A percentile compares a stretch with the other conserved stretches of the same genome.
phyloP scores from a whole-genome alignment of 2,329 filamentous ascomycete genomes.

The Anthostomella pinea region DNA sequence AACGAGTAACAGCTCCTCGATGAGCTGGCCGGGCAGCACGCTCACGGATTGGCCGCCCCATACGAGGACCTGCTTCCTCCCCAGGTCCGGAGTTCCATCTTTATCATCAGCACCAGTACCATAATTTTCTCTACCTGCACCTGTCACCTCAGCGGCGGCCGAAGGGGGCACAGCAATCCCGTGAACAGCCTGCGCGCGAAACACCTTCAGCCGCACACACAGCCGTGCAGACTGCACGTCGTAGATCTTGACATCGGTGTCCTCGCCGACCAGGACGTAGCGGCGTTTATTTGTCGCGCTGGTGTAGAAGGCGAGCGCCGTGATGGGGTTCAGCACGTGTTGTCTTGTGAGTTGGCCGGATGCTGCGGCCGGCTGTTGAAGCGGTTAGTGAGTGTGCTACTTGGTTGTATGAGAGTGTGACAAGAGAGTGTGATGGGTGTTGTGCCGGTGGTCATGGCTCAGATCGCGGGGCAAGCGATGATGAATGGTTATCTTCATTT shows the following conservation, averaged over 20 bases:
- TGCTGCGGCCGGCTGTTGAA: slow-evolving; percentile 12
- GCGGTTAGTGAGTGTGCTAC: no score
- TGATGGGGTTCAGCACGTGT: slow-evolving; percentile 53
- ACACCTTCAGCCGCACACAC: slow-evolving; percentile 49
- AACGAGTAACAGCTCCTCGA: slow-evolving; percentile 25
- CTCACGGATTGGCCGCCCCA: slow-evolving; percentile 70
- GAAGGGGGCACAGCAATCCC: slow-evolving; percentile 55
- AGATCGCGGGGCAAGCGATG: no score
- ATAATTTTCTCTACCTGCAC: no score
- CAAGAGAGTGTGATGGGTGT: no score
- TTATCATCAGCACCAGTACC: background rate
- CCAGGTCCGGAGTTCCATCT: background rate
- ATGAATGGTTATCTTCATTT: no score
- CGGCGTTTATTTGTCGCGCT: slow-evolving; percentile 23
- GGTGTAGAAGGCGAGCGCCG: slow-evolving; percentile 54
- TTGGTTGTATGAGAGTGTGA: no score
- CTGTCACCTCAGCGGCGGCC: no score
- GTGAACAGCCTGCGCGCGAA: slow-evolving; percentile 69
- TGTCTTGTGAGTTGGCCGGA: slow-evolving; percentile 27
- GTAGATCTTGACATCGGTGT: slow-evolving; percentile 56
- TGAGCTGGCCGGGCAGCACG: slow-evolving; percentile 31
- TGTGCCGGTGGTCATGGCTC: no score
- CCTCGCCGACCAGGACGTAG: slow-evolving; percentile 58
- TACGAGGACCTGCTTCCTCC: slow-evolving; percentile 45
- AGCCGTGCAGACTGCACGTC: slow-evolving; percentile 36